Conservation (phyloP, 1,139 yeast species). For the Scheffersomyces titani region DNA sequence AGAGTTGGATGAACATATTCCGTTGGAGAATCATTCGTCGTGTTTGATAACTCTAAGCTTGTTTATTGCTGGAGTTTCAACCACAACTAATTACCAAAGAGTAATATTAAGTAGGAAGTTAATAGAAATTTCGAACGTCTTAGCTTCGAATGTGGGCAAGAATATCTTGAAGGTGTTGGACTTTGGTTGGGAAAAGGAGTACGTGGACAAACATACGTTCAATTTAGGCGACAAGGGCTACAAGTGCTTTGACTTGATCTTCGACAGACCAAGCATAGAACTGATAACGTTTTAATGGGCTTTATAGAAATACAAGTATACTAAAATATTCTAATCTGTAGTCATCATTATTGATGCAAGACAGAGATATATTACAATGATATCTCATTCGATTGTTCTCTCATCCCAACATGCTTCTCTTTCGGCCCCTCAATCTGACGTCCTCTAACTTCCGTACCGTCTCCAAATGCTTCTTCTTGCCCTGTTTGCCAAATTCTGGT, state of each 20-base stretch:
- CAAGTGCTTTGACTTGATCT: conserved; percentile 15
- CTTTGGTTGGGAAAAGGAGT: conserved; percentile 13
- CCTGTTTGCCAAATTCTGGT: conserved; percentile 28
- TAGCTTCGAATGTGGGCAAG: conserved; percentile 12
- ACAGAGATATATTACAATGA: not conserved
- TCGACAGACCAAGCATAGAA: conserved; percentile 13
- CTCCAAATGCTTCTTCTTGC: conserved; percentile 49
- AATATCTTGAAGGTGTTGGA: conserved; percentile 10
- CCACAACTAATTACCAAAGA: conserved; percentile 18
- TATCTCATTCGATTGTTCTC: not conserved
- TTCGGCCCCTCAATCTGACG: conserved; percentile 89
- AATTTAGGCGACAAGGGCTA: conserved; percentile 13
- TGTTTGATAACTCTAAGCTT: conserved; percentile 21
- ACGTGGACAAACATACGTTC: conserved; percentile 5
- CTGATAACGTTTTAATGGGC: conserved; percentile 11
- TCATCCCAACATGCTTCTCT: conserved; percentile 89
- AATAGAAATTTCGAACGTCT: conserved; percentile 3
- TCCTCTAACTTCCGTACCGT: conserved; percentile 69
- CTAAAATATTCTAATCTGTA: not conserved
- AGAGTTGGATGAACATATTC: conserved; percentile 15
- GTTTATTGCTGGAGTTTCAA: conserved; percentile 28
- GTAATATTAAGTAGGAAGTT: conserved; percentile 21
- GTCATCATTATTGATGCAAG: not conserved
- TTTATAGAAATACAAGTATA: not conserved
- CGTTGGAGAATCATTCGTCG: conserved; percentile 16